These are phyloP conservation scores for Prunus kanzakura DNA, from an alignment of 306 rosid species.

Conservation along the genomic window DNA sequence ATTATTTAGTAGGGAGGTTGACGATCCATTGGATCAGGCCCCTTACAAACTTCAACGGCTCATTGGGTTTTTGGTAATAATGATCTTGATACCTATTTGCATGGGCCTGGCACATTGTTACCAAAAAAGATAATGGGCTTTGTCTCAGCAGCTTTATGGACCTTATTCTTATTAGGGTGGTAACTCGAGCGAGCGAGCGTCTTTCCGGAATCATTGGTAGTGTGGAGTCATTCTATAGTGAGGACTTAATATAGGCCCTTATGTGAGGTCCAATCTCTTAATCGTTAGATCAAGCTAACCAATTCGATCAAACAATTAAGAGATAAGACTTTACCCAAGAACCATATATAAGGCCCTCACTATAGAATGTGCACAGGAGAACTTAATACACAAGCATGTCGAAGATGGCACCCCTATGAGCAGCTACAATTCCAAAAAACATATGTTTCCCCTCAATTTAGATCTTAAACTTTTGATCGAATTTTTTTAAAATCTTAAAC, in stretches of 20 bases:
- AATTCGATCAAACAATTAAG: accelerated
- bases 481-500: accelerated
- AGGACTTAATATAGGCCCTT: too few species aligned
- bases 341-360: accelerated
- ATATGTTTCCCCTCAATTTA: neutral
- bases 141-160: neutral
- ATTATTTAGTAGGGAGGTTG: neutral
- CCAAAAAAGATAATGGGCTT: neutral
- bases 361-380: too few species aligned
- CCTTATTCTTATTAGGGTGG: neutral
- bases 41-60: neutral
- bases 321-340: accelerated
- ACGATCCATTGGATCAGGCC: neutral
- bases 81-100: neutral
- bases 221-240: too few species aligned
- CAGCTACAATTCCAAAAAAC: too few species aligned
- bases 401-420: too few species aligned
- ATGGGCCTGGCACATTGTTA: neutral
- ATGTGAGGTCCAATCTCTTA: accelerated
- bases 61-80: neutral
- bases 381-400: too few species aligned
- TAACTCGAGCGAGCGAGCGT: neutral
- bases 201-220: neutral
- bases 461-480: neutral
- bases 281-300: accelerated